A percentile compares a stretch with the other conserved stretches of the same genome.
Evolutionary conservation across 2,329 filamentous ascomycete species (phyloP).

Genomic region (Fusarium falciforme): DNA sequence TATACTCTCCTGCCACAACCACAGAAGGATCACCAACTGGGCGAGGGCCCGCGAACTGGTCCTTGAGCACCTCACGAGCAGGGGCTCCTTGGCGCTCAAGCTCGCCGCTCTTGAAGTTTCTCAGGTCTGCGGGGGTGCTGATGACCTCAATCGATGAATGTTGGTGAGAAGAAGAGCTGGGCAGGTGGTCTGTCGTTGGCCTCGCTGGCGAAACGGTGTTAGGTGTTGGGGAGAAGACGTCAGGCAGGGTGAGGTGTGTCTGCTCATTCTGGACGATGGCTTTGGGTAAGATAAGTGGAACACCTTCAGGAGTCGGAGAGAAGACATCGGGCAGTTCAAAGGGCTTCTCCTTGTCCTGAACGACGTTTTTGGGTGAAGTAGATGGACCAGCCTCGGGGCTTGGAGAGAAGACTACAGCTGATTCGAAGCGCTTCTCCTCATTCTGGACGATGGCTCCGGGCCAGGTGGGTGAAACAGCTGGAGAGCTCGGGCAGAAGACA

Average conservation of each 20-base stretch:
- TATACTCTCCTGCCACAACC: neutral
- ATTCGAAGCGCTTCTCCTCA: neutral
- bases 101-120: neutral
- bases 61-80: neutral
- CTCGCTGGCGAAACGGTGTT: neutral
- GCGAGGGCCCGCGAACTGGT: conserved; percentile 7
- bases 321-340: neutral
- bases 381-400: neutral
- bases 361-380: neutral
- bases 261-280: neutral
- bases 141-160: conserved; percentile 24
- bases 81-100: neutral
- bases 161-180: conserved; percentile 2
- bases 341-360: neutral
- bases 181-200: neutral
- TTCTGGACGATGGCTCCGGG: neutral
- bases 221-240: neutral
- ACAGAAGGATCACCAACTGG: conserved; percentile 11
- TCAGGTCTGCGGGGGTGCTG: conserved; percentile 17
- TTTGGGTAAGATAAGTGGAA: neutral
- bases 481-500: neutral
- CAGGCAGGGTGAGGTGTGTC: neutral
- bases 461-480: neutral
- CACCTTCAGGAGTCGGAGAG: neutral
- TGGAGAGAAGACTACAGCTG: neutral